phyloP scores from a whole-genome alignment of 2,329 filamentous ascomycete species.

The Curvularia lunata region DNA sequence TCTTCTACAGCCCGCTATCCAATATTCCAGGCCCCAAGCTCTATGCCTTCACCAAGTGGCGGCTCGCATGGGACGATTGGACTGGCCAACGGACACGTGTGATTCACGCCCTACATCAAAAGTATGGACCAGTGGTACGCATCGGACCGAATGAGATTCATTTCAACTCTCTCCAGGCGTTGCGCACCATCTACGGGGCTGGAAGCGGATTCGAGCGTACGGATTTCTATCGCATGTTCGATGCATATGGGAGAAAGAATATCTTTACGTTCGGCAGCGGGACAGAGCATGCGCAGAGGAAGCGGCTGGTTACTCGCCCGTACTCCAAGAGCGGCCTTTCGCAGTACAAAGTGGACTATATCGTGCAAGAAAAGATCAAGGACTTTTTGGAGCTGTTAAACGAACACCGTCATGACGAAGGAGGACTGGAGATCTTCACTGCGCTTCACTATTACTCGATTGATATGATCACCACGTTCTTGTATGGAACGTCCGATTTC shows the following conservation, averaged over 20 bases:
- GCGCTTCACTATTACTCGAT: slow-evolving; percentile 62
- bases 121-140: slow-evolving; percentile 26
- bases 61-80: slow-evolving; percentile 55
- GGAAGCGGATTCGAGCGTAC: slow-evolving; percentile 60
- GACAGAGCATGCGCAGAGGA: slow-evolving; percentile 56
- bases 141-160: slow-evolving; percentile 25
- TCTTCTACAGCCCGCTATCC: slow-evolving; percentile 4
- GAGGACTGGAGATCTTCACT: slow-evolving; percentile 54
- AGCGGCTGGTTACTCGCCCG: slow-evolving; percentile 60
- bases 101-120: slow-evolving; percentile 53
- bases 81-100: slow-evolving; percentile 52
- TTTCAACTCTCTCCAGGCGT: slow-evolving; percentile 51
- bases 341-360: slow-evolving; percentile 41
- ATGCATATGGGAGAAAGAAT: slow-evolving; percentile 59
- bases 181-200: slow-evolving; percentile 62
- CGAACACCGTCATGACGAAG: slow-evolving; percentile 28
- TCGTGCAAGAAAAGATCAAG: slow-evolving; percentile 31
- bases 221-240: slow-evolving; percentile 63
- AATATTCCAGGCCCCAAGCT: slow-evolving; percentile 49
- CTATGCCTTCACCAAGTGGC: slow-evolving; percentile 55
- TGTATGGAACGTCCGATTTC: slow-evolving; percentile 53
- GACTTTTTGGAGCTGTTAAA: slow-evolving; percentile 53
- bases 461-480: slow-evolving; percentile 60
- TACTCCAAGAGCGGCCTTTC: slow-evolving; percentile 59
- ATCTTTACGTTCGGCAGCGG: slow-evolving; percentile 59